phyloP scores from a whole-genome alignment of 257 asterid genomes.

The Echites panduratus region DNA sequence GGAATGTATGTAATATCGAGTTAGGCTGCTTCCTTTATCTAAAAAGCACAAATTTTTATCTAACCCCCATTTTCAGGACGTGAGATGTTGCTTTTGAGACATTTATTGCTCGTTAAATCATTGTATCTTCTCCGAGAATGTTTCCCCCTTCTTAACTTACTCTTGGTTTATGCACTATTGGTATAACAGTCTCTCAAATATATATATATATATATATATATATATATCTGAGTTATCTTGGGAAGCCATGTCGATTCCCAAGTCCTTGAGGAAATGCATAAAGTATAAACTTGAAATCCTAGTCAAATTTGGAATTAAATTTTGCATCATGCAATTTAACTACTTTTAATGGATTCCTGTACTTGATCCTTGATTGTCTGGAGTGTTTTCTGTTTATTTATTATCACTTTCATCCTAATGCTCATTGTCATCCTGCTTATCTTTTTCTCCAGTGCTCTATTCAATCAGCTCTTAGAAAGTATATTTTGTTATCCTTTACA shows the following conservation, averaged over 20 bases:
- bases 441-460: background rate
- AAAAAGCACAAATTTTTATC: background rate
- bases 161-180: background rate
- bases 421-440: background rate
- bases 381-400: background rate
- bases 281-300: background rate
- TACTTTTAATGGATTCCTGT: background rate
- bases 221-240: background rate
- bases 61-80: background rate
- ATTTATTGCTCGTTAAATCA: background rate
- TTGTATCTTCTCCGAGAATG: background rate
- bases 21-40: conserved; percentile 9
- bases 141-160: background rate
- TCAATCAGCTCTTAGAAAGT: background rate
- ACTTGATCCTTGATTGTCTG: background rate
- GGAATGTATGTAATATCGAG: conserved; percentile 54
- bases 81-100: too few species aligned
- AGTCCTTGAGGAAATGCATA: background rate
- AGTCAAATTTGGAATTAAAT: background rate
- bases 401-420: background rate
- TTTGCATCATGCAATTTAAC: background rate
- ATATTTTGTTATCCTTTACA: background rate
- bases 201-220: background rate
- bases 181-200: background rate
- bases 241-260: background rate